phyloP scores from a whole-genome alignment of 768 basidiomycete species.

The Leccinum subtestaceum region DNA sequence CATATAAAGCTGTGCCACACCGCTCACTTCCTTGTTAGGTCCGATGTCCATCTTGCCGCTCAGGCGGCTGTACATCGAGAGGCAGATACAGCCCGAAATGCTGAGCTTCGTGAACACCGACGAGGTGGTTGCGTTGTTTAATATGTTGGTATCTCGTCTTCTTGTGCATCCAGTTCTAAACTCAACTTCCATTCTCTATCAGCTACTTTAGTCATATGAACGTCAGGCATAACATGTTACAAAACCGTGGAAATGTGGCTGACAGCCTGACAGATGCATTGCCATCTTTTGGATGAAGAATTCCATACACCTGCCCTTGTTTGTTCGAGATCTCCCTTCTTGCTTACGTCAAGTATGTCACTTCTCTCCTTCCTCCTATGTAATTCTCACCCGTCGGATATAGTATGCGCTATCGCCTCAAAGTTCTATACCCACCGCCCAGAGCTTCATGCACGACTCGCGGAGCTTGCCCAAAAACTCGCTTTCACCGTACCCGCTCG shows the following conservation, averaged over 20 bases:
- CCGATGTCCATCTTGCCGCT: constrained; percentile 88
- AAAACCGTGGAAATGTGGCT: constrained; percentile 5
- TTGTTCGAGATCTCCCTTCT: constrained; percentile 90
- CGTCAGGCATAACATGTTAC: constrained; percentile 40
- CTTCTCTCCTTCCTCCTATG: background rate
- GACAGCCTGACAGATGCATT: constrained; percentile 56
- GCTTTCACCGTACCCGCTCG: constrained; percentile 83
- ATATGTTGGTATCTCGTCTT: constrained; percentile 60
- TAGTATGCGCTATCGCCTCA: constrained; percentile 94
- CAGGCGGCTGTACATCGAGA: constrained; percentile 79
- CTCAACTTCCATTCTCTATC: constrained; percentile 11
- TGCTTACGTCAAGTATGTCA: constrained; percentile 84
- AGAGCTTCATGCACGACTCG: constrained; percentile 76
- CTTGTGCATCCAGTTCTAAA: background rate
- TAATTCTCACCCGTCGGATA: constrained; percentile 1
- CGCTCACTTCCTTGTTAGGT: constrained; percentile 41
- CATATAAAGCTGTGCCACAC: background rate
- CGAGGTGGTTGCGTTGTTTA: constrained; percentile 88
- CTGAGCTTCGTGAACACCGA: constrained; percentile 83
- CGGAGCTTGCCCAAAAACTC: constrained; percentile 81
- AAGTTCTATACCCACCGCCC: constrained; percentile 83
- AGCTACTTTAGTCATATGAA: constrained; percentile 79
- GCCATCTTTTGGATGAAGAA: constrained; percentile 75
- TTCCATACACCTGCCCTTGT: constrained; percentile 95
- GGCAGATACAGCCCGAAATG: constrained; percentile 92